phyloP scores from a whole-genome alignment of 2,329 filamentous ascomycete genomes.

The Oidium heveae region DNA sequence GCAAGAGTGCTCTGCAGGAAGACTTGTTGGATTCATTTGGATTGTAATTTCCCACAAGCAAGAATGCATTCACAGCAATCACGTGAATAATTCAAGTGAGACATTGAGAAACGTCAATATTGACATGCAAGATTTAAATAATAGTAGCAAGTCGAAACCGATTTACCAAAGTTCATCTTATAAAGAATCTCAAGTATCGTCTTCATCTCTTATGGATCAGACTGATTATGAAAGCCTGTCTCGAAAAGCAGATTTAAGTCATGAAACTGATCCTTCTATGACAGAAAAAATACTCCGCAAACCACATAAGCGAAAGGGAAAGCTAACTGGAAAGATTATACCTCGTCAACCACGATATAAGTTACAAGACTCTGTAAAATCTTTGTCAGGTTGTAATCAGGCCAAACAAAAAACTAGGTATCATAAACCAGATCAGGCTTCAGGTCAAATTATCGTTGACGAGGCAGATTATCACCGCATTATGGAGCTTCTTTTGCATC shows the following conservation, averaged over 20 bases:
- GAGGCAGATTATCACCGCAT: conserved; percentile 40
- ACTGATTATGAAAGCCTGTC: not conserved
- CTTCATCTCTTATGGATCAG: not conserved
- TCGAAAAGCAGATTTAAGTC: not conserved
- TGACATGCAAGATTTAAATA: not conserved
- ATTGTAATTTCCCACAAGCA: conserved; percentile 35
- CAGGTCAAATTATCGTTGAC: conserved; percentile 35
- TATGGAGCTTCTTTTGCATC: conserved; percentile 41
- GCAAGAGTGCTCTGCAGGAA: conserved; percentile 82
- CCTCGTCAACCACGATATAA: conserved; percentile 41
- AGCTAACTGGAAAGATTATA: conserved; percentile 32
- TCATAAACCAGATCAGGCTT: conserved; percentile 6
- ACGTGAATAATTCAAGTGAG: not conserved
- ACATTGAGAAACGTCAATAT: not conserved
- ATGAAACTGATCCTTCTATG: not conserved
- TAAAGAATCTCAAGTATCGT: not conserved
- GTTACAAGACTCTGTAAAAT: conserved; percentile 18
- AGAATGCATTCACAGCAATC: not conserved
- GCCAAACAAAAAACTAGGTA: not conserved
- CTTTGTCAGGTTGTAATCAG: not conserved
- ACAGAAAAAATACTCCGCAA: not conserved
- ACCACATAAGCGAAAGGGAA: conserved; percentile 11
- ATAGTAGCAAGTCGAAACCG: not conserved
- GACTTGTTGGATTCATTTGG: conserved; percentile 89
- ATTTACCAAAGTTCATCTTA: not conserved